Evolutionary conservation across 768 basidiomycete species (phyloP).

Genomic region (Russula dissimulans): DNA sequence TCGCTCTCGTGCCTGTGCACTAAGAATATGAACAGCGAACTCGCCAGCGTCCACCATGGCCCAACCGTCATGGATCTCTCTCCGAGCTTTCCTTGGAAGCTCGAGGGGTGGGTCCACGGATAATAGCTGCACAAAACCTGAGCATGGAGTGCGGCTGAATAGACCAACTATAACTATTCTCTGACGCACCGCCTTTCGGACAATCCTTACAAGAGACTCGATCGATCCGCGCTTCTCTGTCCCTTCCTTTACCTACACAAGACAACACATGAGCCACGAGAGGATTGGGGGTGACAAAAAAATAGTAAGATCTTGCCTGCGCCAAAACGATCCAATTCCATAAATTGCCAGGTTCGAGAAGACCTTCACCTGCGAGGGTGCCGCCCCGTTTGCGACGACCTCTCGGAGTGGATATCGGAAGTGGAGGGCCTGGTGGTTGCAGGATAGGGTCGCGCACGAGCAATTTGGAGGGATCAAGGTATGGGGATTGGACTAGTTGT

Average conservation of each 20-base stretch:
- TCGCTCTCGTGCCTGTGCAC: slow-evolving; percentile 52
- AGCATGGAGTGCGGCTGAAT: background rate
- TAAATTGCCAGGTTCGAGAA: slow-evolving; percentile 42
- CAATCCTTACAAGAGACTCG: slow-evolving; percentile 59
- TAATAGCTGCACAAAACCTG: slow-evolving; percentile 39
- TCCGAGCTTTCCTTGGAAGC: slow-evolving; percentile 56
- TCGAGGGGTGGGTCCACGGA: slow-evolving; percentile 46
- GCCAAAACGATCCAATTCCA: slow-evolving; percentile 74
- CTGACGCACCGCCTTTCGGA: slow-evolving; percentile 58
- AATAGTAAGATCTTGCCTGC: slow-evolving; percentile 40
- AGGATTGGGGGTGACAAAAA: background rate
- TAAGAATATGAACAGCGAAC: slow-evolving; percentile 72
- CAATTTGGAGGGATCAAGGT: slow-evolving; percentile 53
- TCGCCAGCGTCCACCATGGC: slow-evolving; percentile 75
- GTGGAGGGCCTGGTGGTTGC: slow-evolving; percentile 47
- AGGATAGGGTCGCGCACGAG: slow-evolving; percentile 43
- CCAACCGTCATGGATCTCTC: slow-evolving; percentile 62
- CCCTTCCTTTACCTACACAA: slow-evolving; percentile 62
- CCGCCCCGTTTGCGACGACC: slow-evolving; percentile 58
- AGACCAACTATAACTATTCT: background rate
- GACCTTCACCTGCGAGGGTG: slow-evolving; percentile 58
- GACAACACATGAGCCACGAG: background rate
- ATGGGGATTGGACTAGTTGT: slow-evolving; percentile 51
- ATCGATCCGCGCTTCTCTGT: slow-evolving; percentile 73
- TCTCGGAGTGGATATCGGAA: slow-evolving; percentile 48